Percentiles rank a stretch among this genome's conserved stretches.
Conservation (phyloP, 2,329 filamentous ascomycete species). For the Pseudocercospora vitis region DNA sequence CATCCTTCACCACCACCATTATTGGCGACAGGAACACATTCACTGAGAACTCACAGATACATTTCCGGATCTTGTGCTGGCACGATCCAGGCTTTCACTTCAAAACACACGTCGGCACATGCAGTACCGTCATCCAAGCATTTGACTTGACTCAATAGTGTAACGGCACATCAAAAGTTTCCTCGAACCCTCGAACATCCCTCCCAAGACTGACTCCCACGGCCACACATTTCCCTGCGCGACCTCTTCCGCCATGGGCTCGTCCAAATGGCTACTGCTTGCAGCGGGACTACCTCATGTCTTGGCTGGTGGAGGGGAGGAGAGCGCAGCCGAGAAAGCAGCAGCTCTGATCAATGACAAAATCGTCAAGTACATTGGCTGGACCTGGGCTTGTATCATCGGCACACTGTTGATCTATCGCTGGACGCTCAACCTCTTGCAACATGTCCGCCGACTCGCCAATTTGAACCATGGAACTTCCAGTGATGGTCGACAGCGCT, state of each 20-base stretch:
- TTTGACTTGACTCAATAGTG: neutral
- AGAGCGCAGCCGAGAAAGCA: conserved; percentile 18
- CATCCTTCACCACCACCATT: neutral
- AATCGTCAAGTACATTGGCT: conserved; percentile 38
- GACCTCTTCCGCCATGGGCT: conserved; percentile 13
- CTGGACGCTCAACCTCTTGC: conserved; percentile 58
- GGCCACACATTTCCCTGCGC: neutral
- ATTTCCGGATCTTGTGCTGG: conserved; percentile 13
- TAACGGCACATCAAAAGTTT: neutral
- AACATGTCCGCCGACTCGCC: conserved; percentile 70
- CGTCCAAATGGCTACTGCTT: conserved; percentile 22
- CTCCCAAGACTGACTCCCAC: neutral
- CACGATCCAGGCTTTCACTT: conserved; percentile 17
- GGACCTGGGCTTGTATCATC: conserved; percentile 63
- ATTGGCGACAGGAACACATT: neutral
- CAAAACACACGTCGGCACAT: neutral
- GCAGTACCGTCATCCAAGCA: neutral
- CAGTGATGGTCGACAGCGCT: conserved; percentile 59
- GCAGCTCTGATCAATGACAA: conserved; percentile 31
- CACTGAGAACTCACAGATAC: neutral
- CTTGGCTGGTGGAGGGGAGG: conserved; percentile 12
- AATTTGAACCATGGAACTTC: conserved; percentile 71
- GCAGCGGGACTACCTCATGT: conserved; percentile 16
- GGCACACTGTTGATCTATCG: conserved; percentile 67
- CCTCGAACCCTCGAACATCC: neutral